These are phyloP conservation scores for Candida taoyuanica DNA, from an alignment of 805 yeast genomes.

Conservation along the genomic window DNA sequence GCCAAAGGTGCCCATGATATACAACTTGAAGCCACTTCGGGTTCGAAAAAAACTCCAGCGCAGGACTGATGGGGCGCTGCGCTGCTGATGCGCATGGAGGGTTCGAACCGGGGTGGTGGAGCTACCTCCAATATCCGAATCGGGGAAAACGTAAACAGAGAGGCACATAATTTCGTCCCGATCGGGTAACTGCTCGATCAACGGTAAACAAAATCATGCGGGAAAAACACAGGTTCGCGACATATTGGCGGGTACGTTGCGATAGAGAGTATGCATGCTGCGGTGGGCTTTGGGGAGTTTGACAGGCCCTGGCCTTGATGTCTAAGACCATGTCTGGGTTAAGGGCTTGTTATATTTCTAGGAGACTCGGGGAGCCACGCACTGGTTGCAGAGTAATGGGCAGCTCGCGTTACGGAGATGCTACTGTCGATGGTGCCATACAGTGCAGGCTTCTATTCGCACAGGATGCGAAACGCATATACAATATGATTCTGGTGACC, in stretches of 20 bases:
- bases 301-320: too few relatives aligned
- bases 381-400: not conserved
- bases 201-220: constrained; percentile 7
- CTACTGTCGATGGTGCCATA: too few relatives aligned
- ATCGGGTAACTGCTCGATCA: constrained; percentile 4
- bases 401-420: not conserved
- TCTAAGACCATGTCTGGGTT: too few relatives aligned
- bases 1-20: not conserved
- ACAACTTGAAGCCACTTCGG: not conserved
- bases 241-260: not conserved
- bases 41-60: not conserved
- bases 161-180: constrained; percentile 6
- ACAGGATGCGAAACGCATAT: too few relatives aligned
- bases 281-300: not conserved
- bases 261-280: too few relatives aligned
- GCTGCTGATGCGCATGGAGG: not conserved
- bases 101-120: not conserved
- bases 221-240: not conserved
- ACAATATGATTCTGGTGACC: too few relatives aligned
- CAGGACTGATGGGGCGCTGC: not conserved
- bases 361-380: too few relatives aligned
- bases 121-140: constrained; percentile 3
- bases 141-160: constrained; percentile 14
- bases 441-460: too few relatives aligned
- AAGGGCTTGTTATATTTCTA: too few relatives aligned